These are phyloP conservation scores for Fraxinus greggii DNA, from an alignment of 305 asterid genomes.

Conservation along the genomic window DNA sequence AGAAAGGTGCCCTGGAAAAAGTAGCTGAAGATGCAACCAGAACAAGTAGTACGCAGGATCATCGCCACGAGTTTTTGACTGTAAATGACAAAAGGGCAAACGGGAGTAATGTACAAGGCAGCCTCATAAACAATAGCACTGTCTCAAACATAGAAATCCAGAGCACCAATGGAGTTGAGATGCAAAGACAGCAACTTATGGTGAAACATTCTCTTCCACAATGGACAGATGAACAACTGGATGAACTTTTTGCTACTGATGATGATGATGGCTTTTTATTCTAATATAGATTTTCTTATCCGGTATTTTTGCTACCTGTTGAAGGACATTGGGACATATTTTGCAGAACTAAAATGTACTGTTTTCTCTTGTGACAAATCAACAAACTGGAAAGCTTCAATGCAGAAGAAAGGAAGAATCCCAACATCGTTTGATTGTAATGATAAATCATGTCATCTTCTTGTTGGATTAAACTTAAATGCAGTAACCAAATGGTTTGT, in stretches of 20 bases:
- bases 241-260: constrained; percentile 56
- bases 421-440: not conserved
- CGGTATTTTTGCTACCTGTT: not conserved
- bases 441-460: not conserved
- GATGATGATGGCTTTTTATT: constrained; percentile 37
- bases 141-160: constrained; percentile 27
- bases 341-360: not conserved
- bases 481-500: not conserved
- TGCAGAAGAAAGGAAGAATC: not conserved
- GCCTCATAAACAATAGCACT: constrained; percentile 8
- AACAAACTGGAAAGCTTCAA: not conserved
- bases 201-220: constrained; percentile 43
- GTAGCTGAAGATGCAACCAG: constrained; percentile 25
- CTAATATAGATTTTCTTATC: not conserved
- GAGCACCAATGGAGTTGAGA: constrained; percentile 29
- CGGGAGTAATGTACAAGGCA: constrained; percentile 18
- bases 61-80: constrained; percentile 7
- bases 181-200: constrained; percentile 35
- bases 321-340: not conserved
- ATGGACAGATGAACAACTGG: constrained; percentile 85
- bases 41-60: constrained; percentile 10
- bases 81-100: constrained; percentile 24
- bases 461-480: not conserved
- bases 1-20: constrained; percentile 19
- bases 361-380: not conserved